Conservation (phyloP, 148 eudicot species). For the Rhododendron vialii region DNA sequence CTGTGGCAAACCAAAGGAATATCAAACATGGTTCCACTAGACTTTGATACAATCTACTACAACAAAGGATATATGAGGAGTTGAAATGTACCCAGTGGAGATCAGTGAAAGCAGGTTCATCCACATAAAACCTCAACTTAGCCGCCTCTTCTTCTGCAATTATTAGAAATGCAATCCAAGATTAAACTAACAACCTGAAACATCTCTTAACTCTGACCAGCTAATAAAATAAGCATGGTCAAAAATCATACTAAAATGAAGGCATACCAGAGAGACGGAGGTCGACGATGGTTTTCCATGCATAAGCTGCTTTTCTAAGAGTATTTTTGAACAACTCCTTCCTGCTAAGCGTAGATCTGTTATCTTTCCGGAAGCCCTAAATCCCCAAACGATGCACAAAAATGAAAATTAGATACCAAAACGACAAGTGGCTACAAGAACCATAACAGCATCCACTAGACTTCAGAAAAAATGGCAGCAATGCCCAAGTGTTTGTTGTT, state of each 20-base stretch:
- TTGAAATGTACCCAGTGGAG: conserved; percentile 77
- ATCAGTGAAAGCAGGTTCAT: conserved; percentile 85
- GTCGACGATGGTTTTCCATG: conserved; percentile 74
- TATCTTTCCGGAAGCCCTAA: conserved; percentile 71
- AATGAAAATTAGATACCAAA: not conserved
- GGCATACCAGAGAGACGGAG: conserved; percentile 65
- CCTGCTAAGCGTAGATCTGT: conserved; percentile 58
- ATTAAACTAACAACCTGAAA: not conserved
- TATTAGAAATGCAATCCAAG: not conserved
- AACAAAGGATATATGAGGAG: not conserved
- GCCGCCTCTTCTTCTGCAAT: conserved; percentile 78
- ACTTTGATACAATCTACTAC: not conserved
- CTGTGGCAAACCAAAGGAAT: not conserved
- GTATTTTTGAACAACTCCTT: conserved; percentile 75
- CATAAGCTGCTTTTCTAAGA: conserved; percentile 74
- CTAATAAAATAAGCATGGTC: not conserved
- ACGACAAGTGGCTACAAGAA: not conserved
- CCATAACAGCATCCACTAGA: not conserved
- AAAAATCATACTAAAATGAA: not conserved
- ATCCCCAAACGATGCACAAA: conserved; percentile 6
- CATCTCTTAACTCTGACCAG: not conserved
- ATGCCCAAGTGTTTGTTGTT: not conserved
- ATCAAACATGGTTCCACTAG: not conserved
- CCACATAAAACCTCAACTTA: conserved; percentile 56
- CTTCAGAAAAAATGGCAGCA: not conserved